Conservation (phyloP, 2,329 filamentous ascomycete genomes). For the Microsporum canis region DNA sequence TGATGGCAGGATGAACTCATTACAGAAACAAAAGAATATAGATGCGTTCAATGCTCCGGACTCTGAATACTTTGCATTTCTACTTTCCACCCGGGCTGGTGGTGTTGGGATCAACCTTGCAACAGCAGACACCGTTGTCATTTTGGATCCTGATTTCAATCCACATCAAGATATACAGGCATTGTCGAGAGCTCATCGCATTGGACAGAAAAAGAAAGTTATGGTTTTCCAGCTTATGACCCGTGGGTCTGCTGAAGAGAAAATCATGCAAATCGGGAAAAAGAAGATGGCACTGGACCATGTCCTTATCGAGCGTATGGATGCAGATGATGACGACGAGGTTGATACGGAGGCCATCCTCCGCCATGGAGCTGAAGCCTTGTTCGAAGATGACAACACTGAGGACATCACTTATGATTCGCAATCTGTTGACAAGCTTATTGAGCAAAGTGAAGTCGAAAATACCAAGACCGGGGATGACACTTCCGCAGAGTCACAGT, state of each 20-base stretch:
- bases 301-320: slow-evolving; percentile 85
- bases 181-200: slow-evolving; percentile 84
- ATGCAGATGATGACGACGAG: slow-evolving; percentile 64
- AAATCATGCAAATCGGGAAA: slow-evolving; percentile 88
- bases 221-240: slow-evolving; percentile 93
- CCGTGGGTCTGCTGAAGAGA: slow-evolving; percentile 78
- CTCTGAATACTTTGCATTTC: slow-evolving; percentile 75
- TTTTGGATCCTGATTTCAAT: slow-evolving; percentile 94
- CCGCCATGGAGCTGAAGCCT: slow-evolving; percentile 70
- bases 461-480: slow-evolving; percentile 55
- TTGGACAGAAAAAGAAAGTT: slow-evolving; percentile 92
- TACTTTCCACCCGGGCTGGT: slow-evolving; percentile 86
- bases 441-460: slow-evolving; percentile 78
- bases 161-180: slow-evolving; percentile 97
- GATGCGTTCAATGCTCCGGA: slow-evolving; percentile 82
- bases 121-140: slow-evolving; percentile 94
- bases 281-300: slow-evolving; percentile 96
- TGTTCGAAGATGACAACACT: slow-evolving; percentile 64
- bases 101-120: slow-evolving; percentile 97
- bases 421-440: slow-evolving; percentile 70
- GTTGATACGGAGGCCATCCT: slow-evolving; percentile 80
- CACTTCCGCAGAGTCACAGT: slow-evolving; percentile 61
- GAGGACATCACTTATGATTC: slow-evolving; percentile 71
- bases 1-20: slow-evolving; percentile 67
- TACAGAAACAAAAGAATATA: slow-evolving; percentile 89